Percentiles rank a stretch among this genome's conserved stretches.
These are phyloP conservation scores for Candida railenensis DNA, from an alignment of 805 yeast species.

Conservation along the genomic window DNA sequence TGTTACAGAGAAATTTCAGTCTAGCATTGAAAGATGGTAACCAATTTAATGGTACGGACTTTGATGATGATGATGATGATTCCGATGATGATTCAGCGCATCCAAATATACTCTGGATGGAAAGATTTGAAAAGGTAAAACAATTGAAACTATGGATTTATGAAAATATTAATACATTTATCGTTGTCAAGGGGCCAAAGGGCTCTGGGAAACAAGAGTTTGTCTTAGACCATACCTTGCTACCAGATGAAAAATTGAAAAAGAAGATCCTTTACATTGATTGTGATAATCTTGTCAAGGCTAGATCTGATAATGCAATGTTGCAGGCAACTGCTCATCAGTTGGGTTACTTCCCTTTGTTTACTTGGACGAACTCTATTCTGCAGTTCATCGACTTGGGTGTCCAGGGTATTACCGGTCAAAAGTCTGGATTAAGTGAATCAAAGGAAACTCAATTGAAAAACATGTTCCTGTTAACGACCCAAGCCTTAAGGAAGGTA, in stretches of 20 bases:
- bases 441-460: constrained; percentile 78
- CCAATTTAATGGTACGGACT: background rate
- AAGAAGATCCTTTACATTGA: constrained; percentile 65
- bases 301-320: constrained; percentile 71
- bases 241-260: constrained; percentile 43
- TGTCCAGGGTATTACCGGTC: constrained; percentile 90
- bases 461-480: constrained; percentile 70
- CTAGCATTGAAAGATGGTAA: constrained; percentile 9
- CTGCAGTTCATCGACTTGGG: constrained; percentile 80
- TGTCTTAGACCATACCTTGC: constrained; percentile 65
- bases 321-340: constrained; percentile 68
- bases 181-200: constrained; percentile 86
- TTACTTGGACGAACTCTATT: constrained; percentile 85
- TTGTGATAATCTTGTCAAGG: constrained; percentile 72
- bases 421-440: constrained; percentile 86
- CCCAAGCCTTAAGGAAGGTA: constrained; percentile 73
- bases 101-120: constrained; percentile 58
- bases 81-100: constrained; percentile 18
- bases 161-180: constrained; percentile 89
- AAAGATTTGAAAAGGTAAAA: constrained; percentile 64
- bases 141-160: constrained; percentile 76
- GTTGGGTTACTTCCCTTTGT: constrained; percentile 89
- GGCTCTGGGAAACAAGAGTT: constrained; percentile 92
- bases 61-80: constrained; percentile 7
- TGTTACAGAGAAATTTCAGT: background rate